Conservation (phyloP, 805 yeast genomes). For the Cyberlindnera sargentensis region DNA sequence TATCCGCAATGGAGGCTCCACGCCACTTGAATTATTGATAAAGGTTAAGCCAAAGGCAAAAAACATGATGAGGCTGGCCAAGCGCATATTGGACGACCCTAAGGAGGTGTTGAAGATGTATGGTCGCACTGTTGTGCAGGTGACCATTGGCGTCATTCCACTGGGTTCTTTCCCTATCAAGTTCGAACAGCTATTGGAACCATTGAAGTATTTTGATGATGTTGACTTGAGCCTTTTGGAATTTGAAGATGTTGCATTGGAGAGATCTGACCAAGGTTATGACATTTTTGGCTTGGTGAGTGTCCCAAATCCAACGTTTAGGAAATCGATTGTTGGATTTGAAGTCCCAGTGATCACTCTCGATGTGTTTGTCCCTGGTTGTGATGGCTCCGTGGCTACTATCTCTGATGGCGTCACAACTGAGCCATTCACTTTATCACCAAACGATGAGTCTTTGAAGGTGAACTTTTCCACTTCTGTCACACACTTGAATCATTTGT, state of each 20-base stretch:
- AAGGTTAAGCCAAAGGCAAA: conserved; percentile 28
- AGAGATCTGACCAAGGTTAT: conserved; percentile 19
- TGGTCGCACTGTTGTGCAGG: conserved; percentile 28
- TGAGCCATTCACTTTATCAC: conserved; percentile 10
- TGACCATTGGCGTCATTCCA: conserved; percentile 29
- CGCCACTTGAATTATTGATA: conserved; percentile 24
- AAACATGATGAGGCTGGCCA: conserved; percentile 28
- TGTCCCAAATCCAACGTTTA: conserved; percentile 19
- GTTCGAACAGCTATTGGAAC: conserved; percentile 25
- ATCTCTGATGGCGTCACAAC: conserved; percentile 6
- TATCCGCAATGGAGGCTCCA: conserved; percentile 22
- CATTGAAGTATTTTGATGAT: conserved; percentile 14
- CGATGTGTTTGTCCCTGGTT: conserved; percentile 31
- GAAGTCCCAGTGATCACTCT: conserved; percentile 31
- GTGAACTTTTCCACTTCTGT: conserved; percentile 7
- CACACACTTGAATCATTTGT: conserved; percentile 3
- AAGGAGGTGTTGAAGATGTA: conserved; percentile 25
- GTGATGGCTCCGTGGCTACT: conserved; percentile 28
- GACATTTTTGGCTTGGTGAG: conserved; percentile 10
- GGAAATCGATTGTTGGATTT: conserved; percentile 15
- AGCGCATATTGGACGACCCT: conserved; percentile 25
- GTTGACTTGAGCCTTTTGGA: conserved; percentile 16
- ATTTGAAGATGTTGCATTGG: conserved; percentile 21
- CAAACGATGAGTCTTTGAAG: not conserved
- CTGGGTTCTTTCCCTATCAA: conserved; percentile 25